A percentile compares a stretch with the other conserved stretches of the same genome.
Conservation (phyloP, 2,329 filamentous ascomycete genomes). For the Ophidiomyces ophidiicola region DNA sequence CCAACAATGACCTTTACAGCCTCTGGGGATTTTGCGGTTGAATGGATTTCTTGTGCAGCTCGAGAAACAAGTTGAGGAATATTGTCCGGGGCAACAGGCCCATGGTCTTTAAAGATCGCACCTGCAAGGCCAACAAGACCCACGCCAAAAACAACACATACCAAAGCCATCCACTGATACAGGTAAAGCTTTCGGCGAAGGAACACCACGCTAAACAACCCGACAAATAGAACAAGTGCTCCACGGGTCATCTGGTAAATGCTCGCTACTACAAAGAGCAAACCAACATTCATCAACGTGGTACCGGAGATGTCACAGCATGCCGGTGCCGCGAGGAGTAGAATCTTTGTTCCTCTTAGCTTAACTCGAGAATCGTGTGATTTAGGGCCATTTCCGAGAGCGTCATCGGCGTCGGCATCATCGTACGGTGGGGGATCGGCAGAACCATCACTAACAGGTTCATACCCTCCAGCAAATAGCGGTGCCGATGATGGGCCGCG, state of each 20-base stretch:
- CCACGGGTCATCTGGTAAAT: constrained; percentile 99
- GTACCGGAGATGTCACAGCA: constrained; percentile 91
- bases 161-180: constrained; percentile 88
- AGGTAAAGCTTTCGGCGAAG: constrained; percentile 62
- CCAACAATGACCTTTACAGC: constrained; percentile 64
- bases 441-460: constrained; percentile 46
- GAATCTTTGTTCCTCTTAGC: constrained; percentile 57
- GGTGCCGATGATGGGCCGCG: constrained; percentile 30
- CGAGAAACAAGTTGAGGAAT: constrained; percentile 24
- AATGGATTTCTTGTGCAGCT: constrained; percentile 32
- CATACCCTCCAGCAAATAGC: constrained; percentile 47
- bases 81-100: constrained; percentile 22
- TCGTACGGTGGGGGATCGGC: constrained; percentile 25
- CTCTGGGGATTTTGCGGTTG: constrained; percentile 38
- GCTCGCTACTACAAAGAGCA: constrained; percentile 85
- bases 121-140: constrained; percentile 82
- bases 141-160: constrained; percentile 78
- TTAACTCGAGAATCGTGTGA: constrained; percentile 45
- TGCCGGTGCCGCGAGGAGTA: constrained; percentile 70
- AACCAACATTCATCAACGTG: constrained; percentile 90
- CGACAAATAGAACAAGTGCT: constrained; percentile 88
- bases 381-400: constrained; percentile 40
- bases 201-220: constrained; percentile 87
- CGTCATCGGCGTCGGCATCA: constrained; percentile 36
- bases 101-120: constrained; percentile 57